Evolutionary conservation across 164 flowering plant genomes (phyloP).

Genomic region (Aristolochia contorta): DNA sequence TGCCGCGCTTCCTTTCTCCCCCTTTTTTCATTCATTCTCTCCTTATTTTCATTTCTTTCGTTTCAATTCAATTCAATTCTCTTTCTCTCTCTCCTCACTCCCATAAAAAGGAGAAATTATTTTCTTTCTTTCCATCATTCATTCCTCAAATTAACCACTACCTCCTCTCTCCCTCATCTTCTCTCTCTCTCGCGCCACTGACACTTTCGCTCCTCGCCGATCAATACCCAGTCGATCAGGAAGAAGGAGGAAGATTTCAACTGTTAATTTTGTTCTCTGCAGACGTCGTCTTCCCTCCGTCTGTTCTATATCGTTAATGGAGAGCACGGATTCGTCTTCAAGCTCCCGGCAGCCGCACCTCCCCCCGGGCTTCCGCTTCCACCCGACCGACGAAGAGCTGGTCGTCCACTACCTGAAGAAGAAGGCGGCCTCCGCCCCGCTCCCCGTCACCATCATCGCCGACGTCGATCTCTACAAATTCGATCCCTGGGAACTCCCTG

Average conservation of each 20-base stretch:
- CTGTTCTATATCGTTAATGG: too few species aligned
- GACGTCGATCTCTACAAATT: slow-evolving; percentile 75
- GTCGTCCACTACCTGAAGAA: slow-evolving; percentile 73
- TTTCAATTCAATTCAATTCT: too few species aligned
- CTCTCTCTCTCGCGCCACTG: background rate
- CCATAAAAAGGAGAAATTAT: slow-evolving; percentile 7
- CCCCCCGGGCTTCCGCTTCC: slow-evolving; percentile 83
- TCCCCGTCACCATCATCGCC: slow-evolving; percentile 69
- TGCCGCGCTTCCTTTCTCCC: too few species aligned
- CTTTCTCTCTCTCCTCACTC: too few species aligned
- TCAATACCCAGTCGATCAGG: too few species aligned
- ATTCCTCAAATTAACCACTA: slow-evolving; percentile 4
- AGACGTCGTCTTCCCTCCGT: too few species aligned
- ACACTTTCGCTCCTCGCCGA: too few species aligned
- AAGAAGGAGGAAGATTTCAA: too few species aligned
- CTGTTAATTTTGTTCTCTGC: too few species aligned
- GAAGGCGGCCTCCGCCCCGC: slow-evolving; percentile 49
- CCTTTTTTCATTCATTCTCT: too few species aligned
- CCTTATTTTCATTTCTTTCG: too few species aligned
- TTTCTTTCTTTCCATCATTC: slow-evolving; percentile 2
- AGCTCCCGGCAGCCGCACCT: slow-evolving; percentile 59
- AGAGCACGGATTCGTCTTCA: slow-evolving; percentile 51
- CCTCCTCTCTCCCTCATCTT: background rate
- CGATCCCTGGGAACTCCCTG: slow-evolving; percentile 89
- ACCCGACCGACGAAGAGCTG: slow-evolving; percentile 81